Evolutionary conservation across 2,329 filamentous ascomycete species (phyloP).

Genomic region (Pseudopithomyces chartarum): DNA sequence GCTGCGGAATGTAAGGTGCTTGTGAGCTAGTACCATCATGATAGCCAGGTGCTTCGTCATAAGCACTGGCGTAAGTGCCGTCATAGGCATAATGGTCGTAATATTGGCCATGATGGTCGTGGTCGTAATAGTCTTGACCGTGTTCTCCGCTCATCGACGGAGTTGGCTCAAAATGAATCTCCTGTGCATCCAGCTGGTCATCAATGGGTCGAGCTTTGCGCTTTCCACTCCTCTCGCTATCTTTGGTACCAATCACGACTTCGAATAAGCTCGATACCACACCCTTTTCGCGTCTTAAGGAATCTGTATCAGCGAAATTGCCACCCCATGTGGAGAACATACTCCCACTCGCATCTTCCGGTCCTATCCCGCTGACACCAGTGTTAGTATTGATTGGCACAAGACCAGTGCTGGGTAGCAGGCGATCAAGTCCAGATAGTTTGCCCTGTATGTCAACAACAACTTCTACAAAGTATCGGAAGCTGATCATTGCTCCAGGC

Average conservation of each 20-base stretch:
- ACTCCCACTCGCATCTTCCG: slow-evolving; percentile 48
- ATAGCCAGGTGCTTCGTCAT: slow-evolving; percentile 36
- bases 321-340: slow-evolving; percentile 62
- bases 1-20: slow-evolving; percentile 58
- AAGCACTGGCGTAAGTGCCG: slow-evolving; percentile 35
- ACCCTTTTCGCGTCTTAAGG: slow-evolving; percentile 84
- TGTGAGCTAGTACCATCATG: slow-evolving; percentile 29
- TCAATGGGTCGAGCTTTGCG: slow-evolving; percentile 36
- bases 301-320: slow-evolving; percentile 84
- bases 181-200: slow-evolving; percentile 23
- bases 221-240: slow-evolving; percentile 66
- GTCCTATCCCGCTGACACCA: slow-evolving; percentile 20
- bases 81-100: slow-evolving; percentile 43
- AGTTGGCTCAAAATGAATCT: slow-evolving; percentile 24
- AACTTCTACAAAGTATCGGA: slow-evolving; percentile 92
- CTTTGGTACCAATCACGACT: slow-evolving; percentile 82
- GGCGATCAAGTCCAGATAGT: slow-evolving; percentile 73
- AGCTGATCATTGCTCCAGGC: slow-evolving; percentile 91
- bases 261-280: slow-evolving; percentile 89
- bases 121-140: slow-evolving; percentile 19
- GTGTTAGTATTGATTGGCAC: slow-evolving; percentile 53
- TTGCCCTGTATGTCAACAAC: slow-evolving; percentile 91
- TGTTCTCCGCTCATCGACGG: slow-evolving; percentile 15
- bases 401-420: slow-evolving; percentile 61
- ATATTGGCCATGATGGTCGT: slow-evolving; percentile 33